Conservation (phyloP, 352 stramenopile species). For the Pythium aristosporum region DNA sequence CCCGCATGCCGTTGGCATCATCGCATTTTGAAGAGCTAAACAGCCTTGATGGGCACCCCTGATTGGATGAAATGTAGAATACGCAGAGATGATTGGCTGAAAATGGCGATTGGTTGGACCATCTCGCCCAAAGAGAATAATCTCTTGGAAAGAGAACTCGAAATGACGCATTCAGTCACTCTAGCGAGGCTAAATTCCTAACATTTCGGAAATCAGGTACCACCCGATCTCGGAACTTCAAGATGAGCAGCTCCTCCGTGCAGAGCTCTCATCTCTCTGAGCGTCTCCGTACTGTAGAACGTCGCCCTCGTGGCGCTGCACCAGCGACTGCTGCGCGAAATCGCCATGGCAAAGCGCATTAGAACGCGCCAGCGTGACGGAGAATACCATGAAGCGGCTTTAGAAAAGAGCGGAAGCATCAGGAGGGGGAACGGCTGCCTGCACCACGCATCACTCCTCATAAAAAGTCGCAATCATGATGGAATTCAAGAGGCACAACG, state of each 20-base stretch:
- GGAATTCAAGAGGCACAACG: too few relatives aligned
- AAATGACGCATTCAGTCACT: slow-evolving; percentile 11
- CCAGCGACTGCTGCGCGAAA: too few relatives aligned
- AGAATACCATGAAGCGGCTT: not conserved
- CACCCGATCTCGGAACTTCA: too few relatives aligned
- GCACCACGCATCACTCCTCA: too few relatives aligned
- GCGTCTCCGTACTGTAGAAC: too few relatives aligned
- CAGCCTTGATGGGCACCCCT: not conserved
- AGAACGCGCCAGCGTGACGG: too few relatives aligned
- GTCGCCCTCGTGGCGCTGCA: too few relatives aligned
- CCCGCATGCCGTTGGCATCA: slow-evolving; percentile 6
- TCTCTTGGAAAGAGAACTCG: slow-evolving; percentile 4
- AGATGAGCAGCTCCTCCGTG: too few relatives aligned
- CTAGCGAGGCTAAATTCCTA: not conserved
- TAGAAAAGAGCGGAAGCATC: not conserved
- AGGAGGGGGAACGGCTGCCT: too few relatives aligned
- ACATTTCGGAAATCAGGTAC: not conserved
- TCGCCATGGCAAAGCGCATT: too few relatives aligned
- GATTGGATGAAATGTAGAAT: slow-evolving; percentile 16
- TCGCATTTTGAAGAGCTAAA: slow-evolving; percentile 9
- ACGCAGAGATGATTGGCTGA: slow-evolving; percentile 2
- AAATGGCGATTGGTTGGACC: not conserved
- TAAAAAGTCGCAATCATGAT: too few relatives aligned
- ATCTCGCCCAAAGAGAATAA: slow-evolving; percentile 1
- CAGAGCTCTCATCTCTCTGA: too few relatives aligned